Conservation (phyloP, 306 rosid species). For the Dryas drummondii region DNA sequence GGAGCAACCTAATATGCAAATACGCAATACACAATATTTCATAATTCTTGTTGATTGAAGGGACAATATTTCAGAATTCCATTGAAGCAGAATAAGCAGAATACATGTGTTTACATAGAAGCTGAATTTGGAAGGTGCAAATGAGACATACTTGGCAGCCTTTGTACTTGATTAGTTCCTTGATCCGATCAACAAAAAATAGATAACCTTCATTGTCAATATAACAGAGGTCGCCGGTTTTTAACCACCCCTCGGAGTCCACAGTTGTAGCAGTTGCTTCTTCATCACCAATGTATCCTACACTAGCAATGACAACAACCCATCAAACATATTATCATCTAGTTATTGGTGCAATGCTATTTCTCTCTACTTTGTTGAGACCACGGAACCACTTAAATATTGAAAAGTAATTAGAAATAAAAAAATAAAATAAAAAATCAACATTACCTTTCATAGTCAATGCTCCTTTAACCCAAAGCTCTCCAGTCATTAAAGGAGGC, state of each 20-base stretch:
- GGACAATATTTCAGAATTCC: neutral
- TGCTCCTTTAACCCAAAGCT: conserved; percentile 34
- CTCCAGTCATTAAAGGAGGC: conserved; percentile 27
- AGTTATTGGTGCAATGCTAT: too few relatives aligned
- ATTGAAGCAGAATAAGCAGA: neutral
- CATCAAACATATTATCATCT: neutral
- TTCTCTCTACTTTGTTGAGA: too few relatives aligned
- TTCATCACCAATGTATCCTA: conserved; percentile 34
- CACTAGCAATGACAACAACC: neutral
- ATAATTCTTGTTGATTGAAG: too few relatives aligned
- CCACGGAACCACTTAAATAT: too few relatives aligned
- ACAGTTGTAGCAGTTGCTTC: conserved; percentile 17
- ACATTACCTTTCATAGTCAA: conserved; percentile 27
- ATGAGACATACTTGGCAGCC: conserved; percentile 30
- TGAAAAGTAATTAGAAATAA: too few relatives aligned
- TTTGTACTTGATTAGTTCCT: conserved; percentile 39
- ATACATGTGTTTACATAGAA: too few relatives aligned
- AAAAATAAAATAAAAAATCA: neutral
- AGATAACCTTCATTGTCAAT: conserved; percentile 28
- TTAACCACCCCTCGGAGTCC: conserved; percentile 38
- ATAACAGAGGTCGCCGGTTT: conserved; percentile 37
- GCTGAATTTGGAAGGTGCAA: neutral
- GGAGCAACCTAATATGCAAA: conserved; percentile 57
- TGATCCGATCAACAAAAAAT: conserved; percentile 31
- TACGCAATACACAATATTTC: neutral